Evolutionary conservation across 2,329 filamentous ascomycete species (phyloP), one percentile per base, ranked within the genome.

Genomic region (Colletotrichum costaricense): DNA sequence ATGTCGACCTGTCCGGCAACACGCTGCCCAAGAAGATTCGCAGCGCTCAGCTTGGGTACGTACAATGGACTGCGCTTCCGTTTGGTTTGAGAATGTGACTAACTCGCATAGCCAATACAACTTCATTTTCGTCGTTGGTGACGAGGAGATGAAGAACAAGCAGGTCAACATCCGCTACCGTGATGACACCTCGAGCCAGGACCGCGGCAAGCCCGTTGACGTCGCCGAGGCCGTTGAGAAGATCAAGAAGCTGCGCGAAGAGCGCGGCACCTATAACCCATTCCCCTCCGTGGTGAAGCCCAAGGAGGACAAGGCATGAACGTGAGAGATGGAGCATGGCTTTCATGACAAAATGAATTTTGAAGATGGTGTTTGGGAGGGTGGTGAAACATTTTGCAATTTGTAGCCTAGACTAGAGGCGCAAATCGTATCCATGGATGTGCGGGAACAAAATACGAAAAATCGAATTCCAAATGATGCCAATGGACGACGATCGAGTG

Each of bases 11-110:
- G 64, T 89, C 89, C 77, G 91, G 93, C 78, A 95, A 96, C 84
- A 97, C 94, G 7, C 91, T 97, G 84, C 92, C 95, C 82, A 96
- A 97, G 90, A 97, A 97, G 90, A 95, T 97, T 77, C 92, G 94
- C 77, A 95, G 90, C 69, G 94, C 92, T 16, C 94, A 97, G 84
- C 83, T 83, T 93, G 95, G 78, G 93, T 95, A 78, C 89, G 90
- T 91, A 83, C 82, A 87, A 78, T 52, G 33, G 24, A 4, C 26
- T 26, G 22, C 8, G 19, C 26, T 67, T 56, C 71, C 24, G 9
- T 46, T 54, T 30, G 3, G 30, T 5, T 3, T 26, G 8, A 62
- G 8, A 62, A n/a, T 42, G 30, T 63, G 60, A 77, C 62, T 71
- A 76, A 78, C 76, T 24, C 2, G n/a, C 65, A 1, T 33, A 69